These are phyloP conservation scores for Rhodotorula paludigena DNA, from an alignment of 768 basidiomycete genomes.

Conservation along the genomic window DNA sequence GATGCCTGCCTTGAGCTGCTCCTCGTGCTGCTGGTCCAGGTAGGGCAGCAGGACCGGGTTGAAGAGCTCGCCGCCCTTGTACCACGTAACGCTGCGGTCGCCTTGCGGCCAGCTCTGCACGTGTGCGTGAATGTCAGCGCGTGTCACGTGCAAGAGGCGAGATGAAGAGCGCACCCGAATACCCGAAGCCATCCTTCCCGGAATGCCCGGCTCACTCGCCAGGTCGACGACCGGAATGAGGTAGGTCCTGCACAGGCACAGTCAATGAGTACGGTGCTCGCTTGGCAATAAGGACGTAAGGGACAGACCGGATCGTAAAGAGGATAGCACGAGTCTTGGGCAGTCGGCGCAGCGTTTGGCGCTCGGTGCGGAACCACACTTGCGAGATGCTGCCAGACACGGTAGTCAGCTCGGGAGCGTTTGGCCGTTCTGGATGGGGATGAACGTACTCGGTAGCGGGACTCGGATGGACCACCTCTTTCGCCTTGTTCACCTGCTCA, in stretches of 20 bases:
- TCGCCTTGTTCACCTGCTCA: background rate
- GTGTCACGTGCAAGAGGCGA: background rate
- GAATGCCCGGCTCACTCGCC: conserved; percentile 57
- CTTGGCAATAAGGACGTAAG: no score
- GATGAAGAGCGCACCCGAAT: conserved; percentile 43
- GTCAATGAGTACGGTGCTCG: no score
- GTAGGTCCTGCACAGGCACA: conserved; percentile 5
- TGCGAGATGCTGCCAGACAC: conserved; percentile 42
- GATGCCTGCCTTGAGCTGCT: conserved; percentile 45
- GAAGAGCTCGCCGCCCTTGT: conserved; percentile 43
- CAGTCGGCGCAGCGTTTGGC: conserved; percentile 64
- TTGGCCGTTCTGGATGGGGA: background rate
- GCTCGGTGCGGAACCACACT: conserved; percentile 59
- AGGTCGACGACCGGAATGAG: conserved; percentile 49
- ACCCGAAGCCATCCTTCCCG: conserved; percentile 61
- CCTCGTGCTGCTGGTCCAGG: conserved; percentile 48
- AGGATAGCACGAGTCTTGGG: conserved; percentile 61
- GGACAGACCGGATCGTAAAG: conserved; percentile 60
- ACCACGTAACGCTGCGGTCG: conserved; percentile 53
- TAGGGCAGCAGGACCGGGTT: conserved; percentile 48
- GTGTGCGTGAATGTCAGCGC: rapidly evolving
- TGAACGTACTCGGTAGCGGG: background rate
- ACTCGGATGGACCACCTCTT: background rate
- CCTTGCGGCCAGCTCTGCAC: conserved; percentile 57
- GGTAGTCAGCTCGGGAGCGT: background rate